Base-by-base conservation (phyloP, 2,329 filamentous ascomycete genomes). In the Alternaria incomplexa region DNA sequence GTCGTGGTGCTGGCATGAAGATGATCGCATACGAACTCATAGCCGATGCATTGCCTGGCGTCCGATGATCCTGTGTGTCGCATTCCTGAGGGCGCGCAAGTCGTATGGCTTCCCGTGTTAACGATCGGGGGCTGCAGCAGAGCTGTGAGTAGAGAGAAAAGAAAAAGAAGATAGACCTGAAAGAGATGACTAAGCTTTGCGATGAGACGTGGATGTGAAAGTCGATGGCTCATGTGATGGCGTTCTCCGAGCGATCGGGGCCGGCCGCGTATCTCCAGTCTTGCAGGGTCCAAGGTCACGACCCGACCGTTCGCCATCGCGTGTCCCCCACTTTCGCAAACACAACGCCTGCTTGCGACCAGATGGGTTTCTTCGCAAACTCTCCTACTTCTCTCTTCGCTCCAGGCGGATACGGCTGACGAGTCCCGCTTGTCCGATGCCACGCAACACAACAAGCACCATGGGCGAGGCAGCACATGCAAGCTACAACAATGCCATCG, bases 401-500 rank as follows among this genome's bases (percentile, higher is more conserved):
- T 43, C 61, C 69, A 13, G 68, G 66, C 55, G 77, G 77, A 44
- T 64, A 66, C 62, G 76, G 76, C 26, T 71, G 66, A 69, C 32
- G 11, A 40, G 12, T 11, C 43, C 59, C 51, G 20, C 52, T n/a
- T 20, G 36, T 30, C 36, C 26, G 25, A 40, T 48, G 30, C 44
- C 40, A 10, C 56, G 20, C 47, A 50, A 52, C 52, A 46, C 48
- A 25, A 4, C 45, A 55, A 26, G n/a, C 56, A 70, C 25, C 47
- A 80, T 79, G 77, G 71, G 73, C 36, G 73, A 73, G 67, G 63
- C 69, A 63, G 60, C 69, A 40, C 51, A 58, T 36, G 58, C 67
- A 43, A 63, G 56, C 20, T 92, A 92, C 76, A 88, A 91, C 75
- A 76, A 77, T 59, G 80, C 80, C 30, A 84, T 93, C 17, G 88